Evolutionary conservation across 139 green algal species (phyloP).

Genomic region (Coelastrella sp.): DNA sequence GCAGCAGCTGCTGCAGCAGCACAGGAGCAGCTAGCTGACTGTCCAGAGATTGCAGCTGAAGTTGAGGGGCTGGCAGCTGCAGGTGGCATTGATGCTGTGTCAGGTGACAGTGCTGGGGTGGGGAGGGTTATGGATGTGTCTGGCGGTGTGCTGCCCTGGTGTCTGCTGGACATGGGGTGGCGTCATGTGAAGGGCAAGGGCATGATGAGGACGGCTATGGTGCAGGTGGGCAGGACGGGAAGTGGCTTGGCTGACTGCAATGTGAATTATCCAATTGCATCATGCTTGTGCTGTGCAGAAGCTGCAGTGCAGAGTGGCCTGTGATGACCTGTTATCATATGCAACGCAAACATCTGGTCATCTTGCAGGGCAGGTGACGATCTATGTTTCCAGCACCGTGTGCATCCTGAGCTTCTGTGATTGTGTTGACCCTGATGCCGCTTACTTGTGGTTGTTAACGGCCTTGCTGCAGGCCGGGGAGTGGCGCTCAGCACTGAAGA

Average conservation of each 20-base stretch:
- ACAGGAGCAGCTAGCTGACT: neutral
- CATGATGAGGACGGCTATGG: slow-evolving; percentile 51
- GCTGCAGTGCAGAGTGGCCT: too few relatives aligned
- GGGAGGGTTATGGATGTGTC: neutral
- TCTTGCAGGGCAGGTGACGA: too few relatives aligned
- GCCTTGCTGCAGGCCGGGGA: neutral
- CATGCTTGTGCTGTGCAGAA: neutral
- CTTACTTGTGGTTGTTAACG: neutral
- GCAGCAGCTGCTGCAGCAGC: neutral
- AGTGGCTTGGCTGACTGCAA: neutral
- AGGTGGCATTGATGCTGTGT: neutral
- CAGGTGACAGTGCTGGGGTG: neutral
- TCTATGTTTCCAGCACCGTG: too few relatives aligned
- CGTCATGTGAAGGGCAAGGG: slow-evolving; percentile 63
- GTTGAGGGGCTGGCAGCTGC: too few relatives aligned
- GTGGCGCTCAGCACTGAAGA: neutral
- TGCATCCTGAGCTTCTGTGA: neutral
- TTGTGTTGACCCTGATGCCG: neutral
- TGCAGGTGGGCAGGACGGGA: neutral
- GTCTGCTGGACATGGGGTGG: neutral
- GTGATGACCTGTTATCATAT: too few relatives aligned
- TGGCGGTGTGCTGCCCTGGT: neutral
- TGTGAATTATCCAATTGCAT: neutral
- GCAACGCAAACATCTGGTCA: too few relatives aligned
- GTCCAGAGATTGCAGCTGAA: too few relatives aligned